Evolutionary conservation across 1,284 basidiomycete genomes (phyloP), one percentile per base, ranked within the genome.

Genomic region (Cutaneotrichosporon spelunceum): DNA sequence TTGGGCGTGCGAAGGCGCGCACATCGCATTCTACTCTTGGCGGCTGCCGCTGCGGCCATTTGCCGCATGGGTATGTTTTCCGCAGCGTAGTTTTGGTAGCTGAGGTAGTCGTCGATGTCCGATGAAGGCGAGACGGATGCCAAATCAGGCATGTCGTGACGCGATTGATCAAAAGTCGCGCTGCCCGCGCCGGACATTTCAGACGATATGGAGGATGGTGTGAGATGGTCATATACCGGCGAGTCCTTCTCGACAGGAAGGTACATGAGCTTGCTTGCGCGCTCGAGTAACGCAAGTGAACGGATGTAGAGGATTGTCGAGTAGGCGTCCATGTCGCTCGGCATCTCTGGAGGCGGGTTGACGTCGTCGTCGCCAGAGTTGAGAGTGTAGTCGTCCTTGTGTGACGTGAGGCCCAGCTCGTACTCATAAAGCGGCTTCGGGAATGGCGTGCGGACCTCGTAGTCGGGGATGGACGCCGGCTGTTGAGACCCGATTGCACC

Each of bases 351-450:
- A 23, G 34, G 57, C 8, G 55, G 66, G 29, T n/a, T 27, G 3
- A 8, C 36, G 29, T 53, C 49, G 36, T 63, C 60, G 60, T 64
- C 72, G 16, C 70, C 50, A 2, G 65, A 62, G 1, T 56, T 33
- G 27, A 75, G 61, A 10, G 64, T 64, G 6, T 66, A 48, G 52
- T 76, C 71, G 60, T 76, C 74, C 26, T 60, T 59, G 29, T 58
- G 48, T 1, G 66, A 64, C 4, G 73, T 69, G 10, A 73, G 57
- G 26, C 73, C 72, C 48, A 75, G 62, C 53, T 74, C 73, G 53
- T 75, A 77, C 56, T 77, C 75, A 56, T 69, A 59, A 29, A 77
- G 50, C 6, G 73, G 72, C 52, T 68, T 66, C 3, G 75, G 73
- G 59, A 63, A 76, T 1, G 74, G 74, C 2, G 75, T 77, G 27